Conservation (phyloP, 2,329 filamentous ascomycete genomes). For the Pyrenophora teres region DNA sequence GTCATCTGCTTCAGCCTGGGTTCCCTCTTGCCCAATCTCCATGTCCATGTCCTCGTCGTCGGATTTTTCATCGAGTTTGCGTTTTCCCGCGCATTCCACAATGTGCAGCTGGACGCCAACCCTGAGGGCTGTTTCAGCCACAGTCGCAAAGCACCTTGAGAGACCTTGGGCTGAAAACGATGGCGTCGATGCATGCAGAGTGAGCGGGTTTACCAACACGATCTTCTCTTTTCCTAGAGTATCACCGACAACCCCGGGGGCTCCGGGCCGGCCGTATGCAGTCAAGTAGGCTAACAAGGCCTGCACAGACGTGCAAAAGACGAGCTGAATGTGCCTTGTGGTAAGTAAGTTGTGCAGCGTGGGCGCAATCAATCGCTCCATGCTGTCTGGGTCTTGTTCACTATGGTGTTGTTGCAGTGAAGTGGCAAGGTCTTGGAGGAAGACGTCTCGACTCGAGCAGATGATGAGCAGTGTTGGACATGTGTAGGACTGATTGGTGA, state of each 20-base stretch:
- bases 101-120: slow-evolving; percentile 47
- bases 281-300: slow-evolving; percentile 78
- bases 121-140: slow-evolving; percentile 64
- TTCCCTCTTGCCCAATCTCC: slow-evolving; percentile 25
- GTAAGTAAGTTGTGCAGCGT: slow-evolving; percentile 71
- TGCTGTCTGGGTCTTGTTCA: slow-evolving; percentile 11
- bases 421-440: slow-evolving; percentile 63
- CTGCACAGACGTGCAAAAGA: slow-evolving; percentile 76
- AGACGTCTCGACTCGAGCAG: slow-evolving; percentile 67
- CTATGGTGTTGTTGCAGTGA: slow-evolving; percentile 48
- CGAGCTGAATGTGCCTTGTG: slow-evolving; percentile 69
- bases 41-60: slow-evolving; percentile 60
- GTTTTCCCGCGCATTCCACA: slow-evolving; percentile 44
- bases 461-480: slow-evolving; percentile 71
- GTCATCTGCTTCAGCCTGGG: not conserved
- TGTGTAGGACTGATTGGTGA: slow-evolving; percentile 56
- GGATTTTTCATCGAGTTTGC: slow-evolving; percentile 50
- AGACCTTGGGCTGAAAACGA: slow-evolving; percentile 79
- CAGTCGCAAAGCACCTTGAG: slow-evolving; percentile 62
- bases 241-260: slow-evolving; percentile 12
- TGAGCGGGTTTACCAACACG: slow-evolving; percentile 68
- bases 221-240: slow-evolving; percentile 46
- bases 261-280: slow-evolving; percentile 39
- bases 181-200: slow-evolving; percentile 68
- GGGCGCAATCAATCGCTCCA: slow-evolving; percentile 58